A percentile compares a stretch with the other conserved stretches of the same genome.
phyloP scores from a whole-genome alignment of 352 stramenopile species.

The Thraustochytrium striatum region DNA sequence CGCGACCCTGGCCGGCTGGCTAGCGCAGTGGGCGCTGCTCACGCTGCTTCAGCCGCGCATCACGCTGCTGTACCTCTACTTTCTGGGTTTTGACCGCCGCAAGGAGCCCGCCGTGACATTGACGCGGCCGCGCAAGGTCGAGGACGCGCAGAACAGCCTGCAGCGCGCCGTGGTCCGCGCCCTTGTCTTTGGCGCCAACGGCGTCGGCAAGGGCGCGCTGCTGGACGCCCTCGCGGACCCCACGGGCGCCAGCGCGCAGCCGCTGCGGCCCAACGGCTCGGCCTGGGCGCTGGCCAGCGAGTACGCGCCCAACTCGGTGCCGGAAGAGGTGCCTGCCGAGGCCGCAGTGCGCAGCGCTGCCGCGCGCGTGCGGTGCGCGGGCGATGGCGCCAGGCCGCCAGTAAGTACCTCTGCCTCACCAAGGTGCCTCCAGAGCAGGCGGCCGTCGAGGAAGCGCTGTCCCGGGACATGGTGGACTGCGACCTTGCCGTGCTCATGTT shows the following conservation, averaged over 20 bases:
- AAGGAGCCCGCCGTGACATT: slow-evolving; percentile 6
- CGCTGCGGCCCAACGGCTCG: neutral
- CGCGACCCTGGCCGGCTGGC: slow-evolving; percentile 21
- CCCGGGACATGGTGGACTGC: slow-evolving; percentile 37
- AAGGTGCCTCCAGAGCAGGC: slow-evolving; percentile 24
- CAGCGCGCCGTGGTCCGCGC: slow-evolving; percentile 9
- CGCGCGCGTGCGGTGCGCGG: neutral
- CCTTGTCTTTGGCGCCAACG: slow-evolving; percentile 44
- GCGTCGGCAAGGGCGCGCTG: slow-evolving; percentile 22
- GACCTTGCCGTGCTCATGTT: slow-evolving; percentile 38
- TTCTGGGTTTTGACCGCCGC: slow-evolving; percentile 34
- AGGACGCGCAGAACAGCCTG: slow-evolving; percentile 19
- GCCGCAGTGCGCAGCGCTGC: neutral
- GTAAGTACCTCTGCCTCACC: neutral
- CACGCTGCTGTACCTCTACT: slow-evolving; percentile 44
- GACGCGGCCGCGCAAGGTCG: neutral
- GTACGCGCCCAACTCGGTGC: neutral
- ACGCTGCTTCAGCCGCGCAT: slow-evolving; percentile 38
- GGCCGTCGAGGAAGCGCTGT: slow-evolving; percentile 24
- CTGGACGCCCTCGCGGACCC: slow-evolving; percentile 12
- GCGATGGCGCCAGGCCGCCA: neutral
- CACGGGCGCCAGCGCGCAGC: neutral
- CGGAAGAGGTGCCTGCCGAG: neutral
- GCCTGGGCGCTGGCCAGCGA: neutral
- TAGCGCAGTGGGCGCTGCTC: slow-evolving; percentile 9